phyloP scores from a whole-genome alignment of 2,329 filamentous ascomycete genomes.

The Cercospora sp. region DNA sequence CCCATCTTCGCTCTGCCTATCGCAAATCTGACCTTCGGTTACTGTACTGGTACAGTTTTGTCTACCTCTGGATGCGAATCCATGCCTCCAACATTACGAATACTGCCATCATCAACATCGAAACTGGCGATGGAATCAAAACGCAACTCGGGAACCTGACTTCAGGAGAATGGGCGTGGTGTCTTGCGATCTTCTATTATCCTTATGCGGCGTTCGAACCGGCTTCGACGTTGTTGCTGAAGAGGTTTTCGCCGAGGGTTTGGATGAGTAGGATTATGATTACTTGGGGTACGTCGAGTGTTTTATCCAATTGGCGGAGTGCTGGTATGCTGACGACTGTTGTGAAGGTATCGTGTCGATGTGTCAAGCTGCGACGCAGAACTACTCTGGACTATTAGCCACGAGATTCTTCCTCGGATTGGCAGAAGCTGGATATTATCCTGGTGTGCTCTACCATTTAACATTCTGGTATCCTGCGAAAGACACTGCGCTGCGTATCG shows the following conservation, averaged over 20 bases:
- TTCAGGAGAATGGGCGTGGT: conserved; percentile 39
- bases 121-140: conserved; percentile 38
- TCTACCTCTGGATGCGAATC: conserved; percentile 38
- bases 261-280: conserved; percentile 37
- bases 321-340: no score
- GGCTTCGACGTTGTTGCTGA: conserved; percentile 32
- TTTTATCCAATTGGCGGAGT: no score
- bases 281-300: conserved; percentile 23
- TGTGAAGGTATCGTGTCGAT: conserved; percentile 25
- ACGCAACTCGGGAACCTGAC: conserved; percentile 38
- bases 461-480: conserved; percentile 40
- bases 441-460: conserved; percentile 34
- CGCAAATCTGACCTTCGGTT: conserved; percentile 40
- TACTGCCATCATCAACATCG: conserved; percentile 41
- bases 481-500: conserved; percentile 38
- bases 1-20: conserved; percentile 15
- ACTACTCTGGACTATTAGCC: conserved; percentile 27
- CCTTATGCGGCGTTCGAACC: conserved; percentile 41
- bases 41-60: conserved; percentile 38
- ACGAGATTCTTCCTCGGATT: conserved; percentile 32
- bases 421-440: conserved; percentile 33
- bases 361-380: conserved; percentile 32
- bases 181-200: conserved; percentile 40
- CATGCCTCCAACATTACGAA: conserved; percentile 40
- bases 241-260: conserved; percentile 32